Conservation (phyloP, 2,329 filamentous ascomycete species). For the Cladosporium cucumerinum region DNA sequence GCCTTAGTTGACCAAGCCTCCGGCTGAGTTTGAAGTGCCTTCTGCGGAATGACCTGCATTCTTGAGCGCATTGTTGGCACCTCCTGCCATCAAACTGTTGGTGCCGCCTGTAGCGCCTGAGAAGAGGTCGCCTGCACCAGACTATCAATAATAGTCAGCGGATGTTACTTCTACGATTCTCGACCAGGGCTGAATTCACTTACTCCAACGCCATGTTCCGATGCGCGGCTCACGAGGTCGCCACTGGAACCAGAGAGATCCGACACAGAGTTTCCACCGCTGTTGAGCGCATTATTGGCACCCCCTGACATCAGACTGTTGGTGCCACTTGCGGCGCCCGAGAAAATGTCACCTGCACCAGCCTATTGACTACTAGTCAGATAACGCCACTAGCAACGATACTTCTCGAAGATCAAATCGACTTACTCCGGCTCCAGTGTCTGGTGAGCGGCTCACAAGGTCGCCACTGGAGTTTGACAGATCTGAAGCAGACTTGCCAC, state of each 20-base stretch:
- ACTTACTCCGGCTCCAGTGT: neutral
- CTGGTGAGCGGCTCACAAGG: neutral
- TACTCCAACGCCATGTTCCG: neutral
- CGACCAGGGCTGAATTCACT: too few species aligned
- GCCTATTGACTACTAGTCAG: neutral
- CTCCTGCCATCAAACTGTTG: neutral
- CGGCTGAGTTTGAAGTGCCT: neutral
- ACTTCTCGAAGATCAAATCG: too few species aligned
- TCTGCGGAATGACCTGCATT: conserved; percentile 1
- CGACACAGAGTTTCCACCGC: neutral
- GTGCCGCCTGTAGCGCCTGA: neutral
- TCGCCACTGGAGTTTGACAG: neutral
- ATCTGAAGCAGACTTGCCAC: conserved; percentile 1
- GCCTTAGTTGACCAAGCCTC: neutral
- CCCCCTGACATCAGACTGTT: neutral
- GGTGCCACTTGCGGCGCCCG: neutral
- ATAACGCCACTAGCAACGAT: too few species aligned
- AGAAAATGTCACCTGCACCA: conserved; percentile 1
- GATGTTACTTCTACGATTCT: too few species aligned
- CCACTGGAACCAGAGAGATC: neutral
- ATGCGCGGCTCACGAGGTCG: neutral
- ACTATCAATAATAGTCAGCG: neutral
- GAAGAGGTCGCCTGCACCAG: neutral
- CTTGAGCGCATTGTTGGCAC: neutral
- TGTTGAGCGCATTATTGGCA: neutral